Evolutionary conservation across 352 stramenopile genomes (phyloP), one percentile per base, ranked within the genome.

Genomic region (Phytopythium ostracodes): DNA sequence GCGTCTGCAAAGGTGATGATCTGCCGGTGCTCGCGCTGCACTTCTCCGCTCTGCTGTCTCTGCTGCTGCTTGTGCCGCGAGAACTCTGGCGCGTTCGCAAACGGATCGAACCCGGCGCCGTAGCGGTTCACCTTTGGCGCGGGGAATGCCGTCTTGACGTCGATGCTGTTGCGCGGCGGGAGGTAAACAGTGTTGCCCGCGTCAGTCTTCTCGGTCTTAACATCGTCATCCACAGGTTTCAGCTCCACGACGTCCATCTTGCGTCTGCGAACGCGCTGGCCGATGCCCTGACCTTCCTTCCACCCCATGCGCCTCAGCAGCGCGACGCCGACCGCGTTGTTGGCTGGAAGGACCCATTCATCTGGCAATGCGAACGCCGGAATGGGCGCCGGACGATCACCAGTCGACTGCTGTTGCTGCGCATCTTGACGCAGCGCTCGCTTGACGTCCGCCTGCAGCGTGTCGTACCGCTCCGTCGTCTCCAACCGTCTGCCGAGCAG

Each of bases 261-360:
- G 42, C 70, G 67, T 58, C 76, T 76, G 25, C 77, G 77, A 7
- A 91, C 62, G 10, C 77, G 75, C 8, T 86, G 84, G 15, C 91
- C 89, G 20, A 98, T 94, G 27, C 84, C 91, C 40, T 96, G 84
- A 11, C 91, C 91, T 66, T 92, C 82, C 63, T 95, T 97, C 91
- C 91, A 98, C 31, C 91, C 91, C 89, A 97, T 97, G 5, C 75
- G 79, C 35, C 80, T 79, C 25, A 98, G 73, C 36, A 98, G 62
- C 50, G 79, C 82, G 9, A 81, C 89, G 25, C 91, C 91, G 51
- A 98, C 83, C 1, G 89, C 92, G 29, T 93, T 78, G 33, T 81
- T 82, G 12, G 79, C 66, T 9, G 88, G 82, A 10, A 88, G 66
- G 25, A 96, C 63, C 53, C 94, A 77, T 42, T 96, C 81, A 33